These are phyloP conservation scores for Platanthera guangdongensis DNA, from an alignment of 106 monocot genomes.

Conservation along the genomic window DNA sequence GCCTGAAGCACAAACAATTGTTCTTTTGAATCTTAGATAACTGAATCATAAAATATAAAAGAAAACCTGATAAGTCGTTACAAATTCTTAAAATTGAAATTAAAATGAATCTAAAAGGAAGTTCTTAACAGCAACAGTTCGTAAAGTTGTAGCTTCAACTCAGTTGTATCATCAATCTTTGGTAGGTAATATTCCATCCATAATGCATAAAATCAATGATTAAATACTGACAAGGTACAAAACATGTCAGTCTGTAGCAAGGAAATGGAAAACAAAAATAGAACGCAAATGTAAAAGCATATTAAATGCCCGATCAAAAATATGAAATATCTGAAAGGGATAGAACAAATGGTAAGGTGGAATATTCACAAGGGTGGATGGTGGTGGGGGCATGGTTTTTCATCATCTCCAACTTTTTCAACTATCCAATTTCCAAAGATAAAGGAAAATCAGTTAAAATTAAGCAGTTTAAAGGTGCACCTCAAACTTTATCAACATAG, in stretches of 20 bases:
- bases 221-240: background rate
- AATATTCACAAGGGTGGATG: background rate
- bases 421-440: background rate
- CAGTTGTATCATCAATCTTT: background rate
- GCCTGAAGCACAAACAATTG: background rate
- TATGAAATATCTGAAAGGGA: constrained; percentile 1
- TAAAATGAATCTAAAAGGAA: background rate
- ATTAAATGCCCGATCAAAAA: background rate
- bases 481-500: background rate
- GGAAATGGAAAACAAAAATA: background rate
- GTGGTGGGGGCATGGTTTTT: background rate
- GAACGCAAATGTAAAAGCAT: background rate
- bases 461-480: background rate
- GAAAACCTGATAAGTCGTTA: background rate
- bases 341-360: background rate
- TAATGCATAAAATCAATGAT: background rate
- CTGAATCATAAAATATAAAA: background rate
- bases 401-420: background rate
- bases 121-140: background rate
- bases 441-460: background rate
- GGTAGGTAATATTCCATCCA: background rate
- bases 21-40: background rate
- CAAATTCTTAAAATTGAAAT: background rate
- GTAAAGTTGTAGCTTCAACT: background rate
- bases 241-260: background rate